These are phyloP conservation scores for Neofusicoccum sp. DNA, from an alignment of 2,329 filamentous ascomycete genomes.

Conservation along the genomic window DNA sequence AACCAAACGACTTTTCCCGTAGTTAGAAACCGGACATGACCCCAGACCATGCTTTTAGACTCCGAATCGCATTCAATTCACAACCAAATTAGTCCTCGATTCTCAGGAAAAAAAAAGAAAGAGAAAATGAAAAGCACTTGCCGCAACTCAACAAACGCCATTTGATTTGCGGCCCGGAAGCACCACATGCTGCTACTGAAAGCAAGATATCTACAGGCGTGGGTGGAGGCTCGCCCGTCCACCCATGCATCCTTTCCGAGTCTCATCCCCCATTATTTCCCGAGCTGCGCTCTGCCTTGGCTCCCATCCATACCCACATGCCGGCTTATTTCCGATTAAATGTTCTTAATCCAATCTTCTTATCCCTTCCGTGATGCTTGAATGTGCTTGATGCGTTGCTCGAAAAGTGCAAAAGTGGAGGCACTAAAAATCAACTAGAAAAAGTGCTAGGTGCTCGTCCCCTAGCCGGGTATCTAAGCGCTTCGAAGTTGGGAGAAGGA, in stretches of 20 bases:
- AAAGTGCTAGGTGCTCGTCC: conserved; percentile 8
- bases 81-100: too few relatives aligned
- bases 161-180: conserved; percentile 1
- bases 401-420: background rate
- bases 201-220: conserved; percentile 14
- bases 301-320: too few relatives aligned
- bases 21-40: too few relatives aligned
- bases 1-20: too few relatives aligned
- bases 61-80: too few relatives aligned
- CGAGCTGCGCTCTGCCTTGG: too few relatives aligned
- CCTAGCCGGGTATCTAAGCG: conserved; percentile 14
- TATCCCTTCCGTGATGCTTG: background rate
- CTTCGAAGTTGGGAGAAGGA: background rate
- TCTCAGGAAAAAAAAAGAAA: too few relatives aligned
- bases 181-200: conserved; percentile 10
- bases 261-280: too few relatives aligned
- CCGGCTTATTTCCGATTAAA: background rate
- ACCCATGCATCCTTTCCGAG: too few relatives aligned
- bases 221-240: too few relatives aligned
- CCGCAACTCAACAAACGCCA: background rate
- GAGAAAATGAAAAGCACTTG: too few relatives aligned
- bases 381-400: background rate
- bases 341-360: background rate
- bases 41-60: too few relatives aligned
- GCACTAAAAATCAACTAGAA: background rate